Conservation (phyloP, 352 stramenopile genomes). For the Phytophthora litchii region DNA sequence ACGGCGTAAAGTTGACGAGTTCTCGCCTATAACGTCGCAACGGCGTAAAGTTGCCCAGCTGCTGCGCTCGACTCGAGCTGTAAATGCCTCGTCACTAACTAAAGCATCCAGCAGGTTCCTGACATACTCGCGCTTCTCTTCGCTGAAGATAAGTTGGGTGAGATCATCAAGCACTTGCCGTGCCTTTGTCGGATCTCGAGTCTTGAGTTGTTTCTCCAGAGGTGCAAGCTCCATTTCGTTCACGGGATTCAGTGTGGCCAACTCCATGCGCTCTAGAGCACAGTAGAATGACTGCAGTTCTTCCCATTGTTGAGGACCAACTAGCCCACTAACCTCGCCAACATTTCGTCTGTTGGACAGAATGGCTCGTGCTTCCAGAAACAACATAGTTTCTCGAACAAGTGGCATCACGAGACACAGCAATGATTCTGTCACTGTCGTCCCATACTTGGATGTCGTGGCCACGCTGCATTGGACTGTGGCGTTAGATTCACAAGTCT, state of each 20-base stretch:
- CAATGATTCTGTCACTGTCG: constrained; percentile 48
- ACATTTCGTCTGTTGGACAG: constrained; percentile 42
- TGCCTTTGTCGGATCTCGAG: constrained; percentile 35
- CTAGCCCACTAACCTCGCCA: constrained; percentile 45
- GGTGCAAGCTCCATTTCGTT: constrained; percentile 58
- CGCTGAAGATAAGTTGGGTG: constrained; percentile 56
- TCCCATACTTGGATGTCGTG: constrained; percentile 29
- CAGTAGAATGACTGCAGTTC: constrained; percentile 63
- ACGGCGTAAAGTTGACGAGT: constrained; percentile 13
- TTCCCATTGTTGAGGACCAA: constrained; percentile 48
- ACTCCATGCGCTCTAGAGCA: constrained; percentile 56
- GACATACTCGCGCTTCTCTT: constrained; percentile 69
- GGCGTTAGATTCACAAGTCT: constrained; percentile 39
- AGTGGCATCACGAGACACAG: constrained; percentile 66
- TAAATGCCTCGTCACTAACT: constrained; percentile 29
- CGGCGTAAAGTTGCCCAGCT: constrained; percentile 50
- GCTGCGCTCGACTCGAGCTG: constrained; percentile 18
- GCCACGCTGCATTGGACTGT: constrained; percentile 28
- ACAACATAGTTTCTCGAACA: constrained; percentile 68
- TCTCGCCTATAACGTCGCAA: constrained; percentile 35
- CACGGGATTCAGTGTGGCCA: constrained; percentile 58
- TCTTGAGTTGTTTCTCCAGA: constrained; percentile 54
- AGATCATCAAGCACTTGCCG: constrained; percentile 62
- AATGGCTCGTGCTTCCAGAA: constrained; percentile 59
- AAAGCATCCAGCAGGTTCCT: constrained; percentile 61